Conservation (phyloP, 2,329 filamentous ascomycete species). For the Talaromyces sp. region DNA sequence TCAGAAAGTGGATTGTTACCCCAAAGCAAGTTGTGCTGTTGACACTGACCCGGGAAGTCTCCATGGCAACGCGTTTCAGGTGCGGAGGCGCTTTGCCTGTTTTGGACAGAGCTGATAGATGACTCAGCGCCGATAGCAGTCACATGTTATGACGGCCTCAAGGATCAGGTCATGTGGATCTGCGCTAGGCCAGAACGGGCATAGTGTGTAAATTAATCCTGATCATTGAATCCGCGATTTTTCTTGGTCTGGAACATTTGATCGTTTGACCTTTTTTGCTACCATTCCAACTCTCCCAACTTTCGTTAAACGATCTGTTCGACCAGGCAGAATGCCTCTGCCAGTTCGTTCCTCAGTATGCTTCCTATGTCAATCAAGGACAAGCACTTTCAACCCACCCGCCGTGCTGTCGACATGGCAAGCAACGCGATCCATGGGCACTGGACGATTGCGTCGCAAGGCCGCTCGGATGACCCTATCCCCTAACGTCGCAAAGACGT, state of each 20-base stretch:
- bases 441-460: constrained; percentile 36
- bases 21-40: constrained; percentile 33
- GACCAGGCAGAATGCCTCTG: constrained; percentile 33
- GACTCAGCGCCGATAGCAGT: constrained; percentile 18
- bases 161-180: constrained; percentile 15
- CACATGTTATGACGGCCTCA: constrained; percentile 14
- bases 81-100: neutral
- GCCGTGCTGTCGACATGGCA: constrained; percentile 30
- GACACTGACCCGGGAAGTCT: constrained; percentile 36
- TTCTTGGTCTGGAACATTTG: constrained; percentile 6
- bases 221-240: constrained; percentile 6
- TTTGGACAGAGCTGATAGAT: constrained; percentile 3
- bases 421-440: constrained; percentile 35
- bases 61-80: constrained; percentile 33
- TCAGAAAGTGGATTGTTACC: constrained; percentile 31
- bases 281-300: neutral
- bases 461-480: constrained; percentile 43
- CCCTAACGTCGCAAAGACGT: constrained; percentile 32
- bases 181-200: constrained; percentile 14
- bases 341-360: constrained; percentile 34
- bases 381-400: constrained; percentile 16
- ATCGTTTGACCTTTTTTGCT: neutral
- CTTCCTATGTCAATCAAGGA: constrained; percentile 36
- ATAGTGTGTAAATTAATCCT: constrained; percentile 9
- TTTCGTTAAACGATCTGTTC: neutral